Base-by-base conservation (phyloP, 805 yeast genomes). In the Yarrowia porcina region DNA sequence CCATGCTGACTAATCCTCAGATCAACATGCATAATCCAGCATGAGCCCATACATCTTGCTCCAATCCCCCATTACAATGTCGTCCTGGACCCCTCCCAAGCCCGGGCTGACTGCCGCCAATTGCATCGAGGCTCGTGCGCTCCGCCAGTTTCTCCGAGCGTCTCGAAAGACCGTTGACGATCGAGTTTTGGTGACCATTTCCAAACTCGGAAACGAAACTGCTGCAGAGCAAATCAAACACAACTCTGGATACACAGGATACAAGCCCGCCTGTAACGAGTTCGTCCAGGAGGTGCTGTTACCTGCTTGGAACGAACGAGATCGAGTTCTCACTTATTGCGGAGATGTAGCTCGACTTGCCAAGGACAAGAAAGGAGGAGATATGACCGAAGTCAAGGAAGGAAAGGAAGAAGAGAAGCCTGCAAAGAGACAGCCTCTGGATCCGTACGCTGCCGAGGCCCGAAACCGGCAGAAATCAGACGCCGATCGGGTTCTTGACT, bases 281-380 rank as follows among this genome's bases (percentile, higher is more conserved):
- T 60, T 47, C 49, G 42, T 60, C 6, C 42, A 33, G 15, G 17
- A 57, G 21, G 61, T 60, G 33, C 61, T 60, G 27, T 8, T 27
- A n/a, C 63, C 63, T 2, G 61, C 42, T 5, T 60, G 63, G 63
- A 47, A 20, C 61, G 42, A 33, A 5, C 63, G 63, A 5, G 62
- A 49, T 20, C 38, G 44, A 12, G 59, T 60, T 12, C 35, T 60
- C 21, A 32, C 39, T 21, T 60, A 57, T 13, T 57, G 62, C 18
- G 57, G 20, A 13, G 57, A 44, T 2, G 62, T 57, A 20, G 61
- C 61, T 21, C 56, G 56, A 21, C 4, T 49, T n/a, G 44, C 44
- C 25, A 52, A 52, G 32, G 57, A 49, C n/a, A 15, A 49, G 2
- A 49, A 35, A 32, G 57, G 41, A 21, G 41, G 41, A 33, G 41